These are phyloP conservation scores for Protea cynaroides DNA, from an alignment of 164 flowering plant species.

Conservation along the genomic window DNA sequence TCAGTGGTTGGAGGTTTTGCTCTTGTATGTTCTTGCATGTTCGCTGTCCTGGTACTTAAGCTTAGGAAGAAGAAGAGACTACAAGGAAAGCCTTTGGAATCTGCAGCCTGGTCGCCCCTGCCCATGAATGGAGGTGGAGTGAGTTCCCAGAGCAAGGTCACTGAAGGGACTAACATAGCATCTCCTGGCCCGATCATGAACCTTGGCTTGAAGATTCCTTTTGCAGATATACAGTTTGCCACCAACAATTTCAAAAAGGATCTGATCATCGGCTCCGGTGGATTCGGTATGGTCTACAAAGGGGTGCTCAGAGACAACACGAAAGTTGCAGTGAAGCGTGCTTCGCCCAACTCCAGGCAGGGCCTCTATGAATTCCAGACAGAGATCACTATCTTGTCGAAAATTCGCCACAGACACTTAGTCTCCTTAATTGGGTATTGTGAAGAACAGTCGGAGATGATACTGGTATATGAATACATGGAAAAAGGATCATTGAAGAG, in stretches of 20 bases:
- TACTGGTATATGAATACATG: slow-evolving; percentile 77
- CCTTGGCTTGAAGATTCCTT: slow-evolving; percentile 49
- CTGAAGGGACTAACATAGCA: neutral
- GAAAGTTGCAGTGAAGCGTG: slow-evolving; percentile 74
- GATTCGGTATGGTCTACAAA: slow-evolving; percentile 79
- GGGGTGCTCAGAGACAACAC: slow-evolving; percentile 56
- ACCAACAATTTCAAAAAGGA: slow-evolving; percentile 60
- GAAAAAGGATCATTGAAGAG: slow-evolving; percentile 63
- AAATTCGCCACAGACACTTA: slow-evolving; percentile 24
- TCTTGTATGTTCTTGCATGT: slow-evolving; percentile 13
- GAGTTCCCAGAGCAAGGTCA: neutral
- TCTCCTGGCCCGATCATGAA: slow-evolving; percentile 5
- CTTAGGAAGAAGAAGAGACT: slow-evolving; percentile 7
- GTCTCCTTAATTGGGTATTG: slow-evolving; percentile 67
- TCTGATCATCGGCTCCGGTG: slow-evolving; percentile 66
- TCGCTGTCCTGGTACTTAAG: slow-evolving; percentile 19
- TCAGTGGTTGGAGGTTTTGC: slow-evolving; percentile 39
- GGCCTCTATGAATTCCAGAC: slow-evolving; percentile 81
- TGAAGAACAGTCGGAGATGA: slow-evolving; percentile 79
- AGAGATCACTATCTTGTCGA: slow-evolving; percentile 63
- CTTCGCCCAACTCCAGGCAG: slow-evolving; percentile 62
- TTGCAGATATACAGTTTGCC: slow-evolving; percentile 50
- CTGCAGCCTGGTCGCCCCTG: neutral
- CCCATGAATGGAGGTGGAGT: neutral
- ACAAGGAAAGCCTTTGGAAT: neutral